A percentile compares a stretch with the other conserved stretches of the same genome.
Evolutionary conservation across 805 yeast species (phyloP).

Genomic region (Ogataea thermomethanolica): DNA sequence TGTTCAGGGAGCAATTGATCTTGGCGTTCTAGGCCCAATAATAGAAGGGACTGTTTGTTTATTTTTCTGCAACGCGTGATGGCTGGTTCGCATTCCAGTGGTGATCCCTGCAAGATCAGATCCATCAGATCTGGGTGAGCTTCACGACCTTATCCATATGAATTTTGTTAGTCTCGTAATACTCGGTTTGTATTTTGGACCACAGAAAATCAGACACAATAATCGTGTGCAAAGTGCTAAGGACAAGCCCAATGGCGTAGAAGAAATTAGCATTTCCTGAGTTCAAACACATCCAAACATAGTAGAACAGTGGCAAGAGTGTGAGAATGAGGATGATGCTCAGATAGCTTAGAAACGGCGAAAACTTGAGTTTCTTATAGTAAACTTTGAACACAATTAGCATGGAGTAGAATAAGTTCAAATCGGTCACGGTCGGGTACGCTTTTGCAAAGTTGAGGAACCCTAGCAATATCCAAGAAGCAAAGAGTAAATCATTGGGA

Average conservation of each 20-base stretch:
- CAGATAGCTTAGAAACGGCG: slow-evolving; percentile 28
- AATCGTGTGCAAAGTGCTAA: slow-evolving; percentile 65
- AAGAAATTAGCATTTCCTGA: slow-evolving; percentile 96
- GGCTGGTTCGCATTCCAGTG: background rate
- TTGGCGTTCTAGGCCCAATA: background rate
- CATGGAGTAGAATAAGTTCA: slow-evolving; percentile 40
- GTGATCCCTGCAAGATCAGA: background rate
- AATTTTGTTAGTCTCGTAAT: slow-evolving; percentile 40
- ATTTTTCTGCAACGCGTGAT: background rate
- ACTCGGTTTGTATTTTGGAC: slow-evolving; percentile 72
- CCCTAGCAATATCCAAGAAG: slow-evolving; percentile 39
- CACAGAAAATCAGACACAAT: slow-evolving; percentile 75
- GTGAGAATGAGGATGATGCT: slow-evolving; percentile 38
- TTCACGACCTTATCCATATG: slow-evolving; percentile 38
- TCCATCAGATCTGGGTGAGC: slow-evolving; percentile 45
- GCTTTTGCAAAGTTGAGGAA: slow-evolving; percentile 64
- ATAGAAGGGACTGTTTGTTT: too few relatives aligned
- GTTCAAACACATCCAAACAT: slow-evolving; percentile 90
- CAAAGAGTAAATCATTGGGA: slow-evolving; percentile 31
- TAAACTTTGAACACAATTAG: slow-evolving; percentile 29
- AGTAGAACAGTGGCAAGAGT: slow-evolving; percentile 84
- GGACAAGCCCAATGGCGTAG: slow-evolving; percentile 86
- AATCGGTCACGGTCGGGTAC: slow-evolving; percentile 82
- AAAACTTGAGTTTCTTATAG: slow-evolving; percentile 27
- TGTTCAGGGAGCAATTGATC: background rate